Conservation (phyloP, 2,329 filamentous ascomycete species). For the Pestalotiopsis sp. region DNA sequence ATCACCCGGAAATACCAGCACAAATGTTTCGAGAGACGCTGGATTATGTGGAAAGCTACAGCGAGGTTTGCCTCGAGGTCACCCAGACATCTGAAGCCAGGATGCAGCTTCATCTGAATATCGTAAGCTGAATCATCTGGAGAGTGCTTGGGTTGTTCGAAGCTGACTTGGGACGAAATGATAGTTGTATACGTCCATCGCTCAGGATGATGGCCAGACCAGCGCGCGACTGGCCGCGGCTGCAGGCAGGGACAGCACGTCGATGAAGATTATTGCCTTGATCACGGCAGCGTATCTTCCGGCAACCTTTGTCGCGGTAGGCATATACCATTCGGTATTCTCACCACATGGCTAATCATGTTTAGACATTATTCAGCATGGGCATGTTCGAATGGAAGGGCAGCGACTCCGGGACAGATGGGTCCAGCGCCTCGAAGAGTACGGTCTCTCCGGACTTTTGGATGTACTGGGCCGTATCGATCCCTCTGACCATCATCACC, state of each 20-base stretch:
- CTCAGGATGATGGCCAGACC: conserved; percentile 3
- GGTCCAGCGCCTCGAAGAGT: background rate
- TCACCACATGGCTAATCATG: background rate
- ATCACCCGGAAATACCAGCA: background rate
- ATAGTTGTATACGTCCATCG: background rate
- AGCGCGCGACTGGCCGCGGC: background rate
- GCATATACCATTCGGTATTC: background rate
- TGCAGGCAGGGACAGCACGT: conserved; percentile 3
- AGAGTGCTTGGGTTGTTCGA: background rate
- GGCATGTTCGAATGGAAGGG: conserved; percentile 6
- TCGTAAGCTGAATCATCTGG: background rate
- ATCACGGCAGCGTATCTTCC: conserved; percentile 41
- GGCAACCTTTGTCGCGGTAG: conserved; percentile 34
- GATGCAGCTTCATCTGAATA: conserved; percentile 3
- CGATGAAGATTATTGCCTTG: conserved; percentile 34
- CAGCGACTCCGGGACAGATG: background rate
- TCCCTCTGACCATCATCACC: conserved; percentile 2
- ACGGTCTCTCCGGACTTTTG: conserved; percentile 1
- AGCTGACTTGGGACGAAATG: background rate
- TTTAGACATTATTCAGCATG: conserved; percentile 4
- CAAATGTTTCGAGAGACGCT: background rate
- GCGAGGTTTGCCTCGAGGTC: background rate
- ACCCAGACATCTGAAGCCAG: background rate
- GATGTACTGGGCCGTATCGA: conserved; percentile 3
- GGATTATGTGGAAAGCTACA: background rate